Base-by-base conservation (phyloP, 345 rosid species). In the Salix viminalis region DNA sequence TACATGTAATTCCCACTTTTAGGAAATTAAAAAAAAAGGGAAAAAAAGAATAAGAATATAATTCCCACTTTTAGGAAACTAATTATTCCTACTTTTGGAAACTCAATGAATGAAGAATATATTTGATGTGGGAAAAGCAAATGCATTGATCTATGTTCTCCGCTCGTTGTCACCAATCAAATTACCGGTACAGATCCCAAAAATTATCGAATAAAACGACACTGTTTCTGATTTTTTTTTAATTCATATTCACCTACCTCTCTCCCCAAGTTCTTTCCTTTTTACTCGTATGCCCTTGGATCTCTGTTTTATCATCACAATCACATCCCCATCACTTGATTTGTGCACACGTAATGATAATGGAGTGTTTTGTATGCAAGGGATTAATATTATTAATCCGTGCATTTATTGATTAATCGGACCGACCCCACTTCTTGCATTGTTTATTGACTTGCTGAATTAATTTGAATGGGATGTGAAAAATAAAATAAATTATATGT, bases 391-490 rank as follows among this genome's bases (percentile, higher is more conserved):
- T 60, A 42, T 15, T 75, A 46, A 41, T 73, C 48, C 21, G 44
- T 82, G 50, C 71, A 58, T 80, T 79, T n/a, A 75, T 78, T 84
- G 70, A 82, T 84, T 74, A 60, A 32, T 16, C 60, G 79, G 82
- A 81, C 0, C 81, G 82, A 79, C 0, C 81, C 87, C 84, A 80
- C 80, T 24, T 15, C 32, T 41, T 77, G 72, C 79, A 71, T 73
- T 61, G 75, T 80, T 34, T 34, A 5, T 83, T 81, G 85, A 75
- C 83, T 69, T 52, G 48, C 75, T 71, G 79, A 76, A 73, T 75
- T 80, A 73, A 65, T 58, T 68, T 76, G 14, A 66, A 42, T 10
- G 75, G 28, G 4, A 7, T 24, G 71, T 50, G 3, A 19, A 2
- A 32, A 62, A 39, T 21, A 46, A 23, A 30, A 34, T 34, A 34